Base-by-base conservation (phyloP, 2,329 filamentous ascomycete genomes). In the Diaporthe citriasiana region DNA sequence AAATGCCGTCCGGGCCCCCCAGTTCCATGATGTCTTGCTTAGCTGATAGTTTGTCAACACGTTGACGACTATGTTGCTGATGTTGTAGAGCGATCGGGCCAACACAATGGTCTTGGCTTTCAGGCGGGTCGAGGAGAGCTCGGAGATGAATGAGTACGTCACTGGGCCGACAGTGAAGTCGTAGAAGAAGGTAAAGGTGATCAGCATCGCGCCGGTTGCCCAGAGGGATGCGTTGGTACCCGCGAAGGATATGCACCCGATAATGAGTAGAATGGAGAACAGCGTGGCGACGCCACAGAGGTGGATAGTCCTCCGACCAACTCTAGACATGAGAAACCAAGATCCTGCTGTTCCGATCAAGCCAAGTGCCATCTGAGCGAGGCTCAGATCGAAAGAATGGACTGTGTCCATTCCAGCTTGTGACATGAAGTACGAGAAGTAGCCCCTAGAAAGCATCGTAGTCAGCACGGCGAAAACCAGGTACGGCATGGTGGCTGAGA, bases 31-130 rank as follows among this genome's bases (percentile, higher is more conserved):
- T 0, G 87, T 88, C 0, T 95, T 94, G 84, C 98, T 98, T 51
- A 97, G 88, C 95, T 98, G 97, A 84, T 97, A 97, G 0, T 95
- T 95, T 0, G 94, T 97, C 55, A 98, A 83, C 4, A 97, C 92
- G 65, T 91, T 92, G 80, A 92, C 94, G 79, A 97, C 85, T 77
- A 98, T 97, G 76, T 90, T 93, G 60, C 95, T 93, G 68, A 97
- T 85, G 79, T 97, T 95, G 87, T 93, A 94, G 60, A 95, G 85
- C 77, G 94, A 93, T 72, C 95, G 93, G 2, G 93, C 95, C 3
- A 98, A 88, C 0, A 97, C 95, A 30, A 97, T 93, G 0, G 95
- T 97, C 86, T 98, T 98, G 85, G 97, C 95, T 80, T 95, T 93
- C 40, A 98, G 88, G 1, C 95, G 90, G 19, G 94, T 90, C 0